Evolutionary conservation across 2,329 filamentous ascomycete genomes (phyloP).

Genomic region (Fusarium scirpi): DNA sequence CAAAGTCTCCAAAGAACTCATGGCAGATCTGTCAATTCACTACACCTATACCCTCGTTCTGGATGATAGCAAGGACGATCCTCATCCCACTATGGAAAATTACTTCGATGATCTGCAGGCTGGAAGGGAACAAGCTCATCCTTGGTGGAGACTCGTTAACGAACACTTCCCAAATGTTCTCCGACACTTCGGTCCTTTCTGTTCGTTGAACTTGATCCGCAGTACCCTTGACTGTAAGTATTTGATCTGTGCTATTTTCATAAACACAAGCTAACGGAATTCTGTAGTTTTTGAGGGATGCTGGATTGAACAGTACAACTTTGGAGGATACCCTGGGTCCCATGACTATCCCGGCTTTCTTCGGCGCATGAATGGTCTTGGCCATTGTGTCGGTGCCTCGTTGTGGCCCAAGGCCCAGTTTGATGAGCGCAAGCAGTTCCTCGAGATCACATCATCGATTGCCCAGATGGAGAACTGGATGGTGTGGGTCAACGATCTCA

Average conservation of each 20-base stretch:
- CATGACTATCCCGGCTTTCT: background rate
- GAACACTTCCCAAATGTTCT: background rate
- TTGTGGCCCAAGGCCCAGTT: background rate
- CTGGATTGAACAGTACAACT: conserved; percentile 2
- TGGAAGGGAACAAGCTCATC: background rate
- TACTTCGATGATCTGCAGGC: background rate
- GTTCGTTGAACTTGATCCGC: background rate
- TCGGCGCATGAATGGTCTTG: background rate
- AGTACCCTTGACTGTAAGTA: background rate
- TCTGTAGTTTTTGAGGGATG: background rate
- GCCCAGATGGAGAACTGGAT: conserved; percentile 8
- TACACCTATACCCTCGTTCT: background rate
- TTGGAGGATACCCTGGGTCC: background rate
- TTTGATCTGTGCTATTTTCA: fast-evolving
- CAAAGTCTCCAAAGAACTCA: background rate
- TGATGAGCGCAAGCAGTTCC: background rate
- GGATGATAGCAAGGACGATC: background rate
- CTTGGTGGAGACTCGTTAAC: background rate
- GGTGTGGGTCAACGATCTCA: conserved; percentile 3
- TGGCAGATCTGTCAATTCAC: background rate
- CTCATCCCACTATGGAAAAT: background rate
- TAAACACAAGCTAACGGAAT: background rate
- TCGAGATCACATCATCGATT: background rate
- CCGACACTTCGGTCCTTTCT: background rate
- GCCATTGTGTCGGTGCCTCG: background rate